Conservation (phyloP, 2,329 filamentous ascomycete genomes). For the Fusarium scirpi region DNA sequence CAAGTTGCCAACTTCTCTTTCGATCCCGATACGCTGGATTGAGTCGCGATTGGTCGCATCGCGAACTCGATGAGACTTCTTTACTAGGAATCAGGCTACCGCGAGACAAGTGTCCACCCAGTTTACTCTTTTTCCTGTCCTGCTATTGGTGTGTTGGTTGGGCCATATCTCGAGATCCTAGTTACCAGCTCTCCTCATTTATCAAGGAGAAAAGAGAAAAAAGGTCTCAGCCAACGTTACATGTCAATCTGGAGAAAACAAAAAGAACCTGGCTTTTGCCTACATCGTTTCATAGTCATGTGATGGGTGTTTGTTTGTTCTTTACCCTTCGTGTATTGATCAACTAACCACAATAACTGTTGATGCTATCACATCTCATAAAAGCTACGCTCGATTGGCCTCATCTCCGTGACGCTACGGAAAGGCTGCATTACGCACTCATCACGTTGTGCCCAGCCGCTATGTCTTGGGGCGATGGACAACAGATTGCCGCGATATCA, state of each 20-base stretch:
- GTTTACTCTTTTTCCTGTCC: conserved; percentile 11
- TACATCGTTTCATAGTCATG: conserved; percentile 8
- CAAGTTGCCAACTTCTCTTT: conserved; percentile 23
- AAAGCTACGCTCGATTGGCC: conserved; percentile 24
- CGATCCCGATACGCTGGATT: conserved; percentile 16
- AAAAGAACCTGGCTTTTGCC: neutral
- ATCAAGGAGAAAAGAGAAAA: neutral
- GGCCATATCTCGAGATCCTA: conserved; percentile 3
- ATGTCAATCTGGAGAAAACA: conserved; percentile 2
- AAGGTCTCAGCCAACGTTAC: conserved; percentile 1
- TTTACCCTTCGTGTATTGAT: neutral
- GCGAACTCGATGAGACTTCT: neutral
- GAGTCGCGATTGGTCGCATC: conserved; percentile 8
- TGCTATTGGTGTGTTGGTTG: conserved; percentile 35
- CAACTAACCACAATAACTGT: neutral
- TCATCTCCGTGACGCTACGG: conserved; percentile 32
- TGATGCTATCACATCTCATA: conserved; percentile 42
- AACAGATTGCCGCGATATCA: conserved; percentile 15
- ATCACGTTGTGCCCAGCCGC: conserved; percentile 4
- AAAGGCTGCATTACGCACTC: conserved; percentile 20
- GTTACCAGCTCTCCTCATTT: conserved; percentile 3
- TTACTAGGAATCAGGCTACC: conserved; percentile 7
- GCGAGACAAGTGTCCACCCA: conserved; percentile 21
- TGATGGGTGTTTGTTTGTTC: conserved; percentile 5
- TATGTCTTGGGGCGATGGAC: neutral